Conservation (phyloP, 129 eudicot species). For the Gnaphalium uliginosum region DNA sequence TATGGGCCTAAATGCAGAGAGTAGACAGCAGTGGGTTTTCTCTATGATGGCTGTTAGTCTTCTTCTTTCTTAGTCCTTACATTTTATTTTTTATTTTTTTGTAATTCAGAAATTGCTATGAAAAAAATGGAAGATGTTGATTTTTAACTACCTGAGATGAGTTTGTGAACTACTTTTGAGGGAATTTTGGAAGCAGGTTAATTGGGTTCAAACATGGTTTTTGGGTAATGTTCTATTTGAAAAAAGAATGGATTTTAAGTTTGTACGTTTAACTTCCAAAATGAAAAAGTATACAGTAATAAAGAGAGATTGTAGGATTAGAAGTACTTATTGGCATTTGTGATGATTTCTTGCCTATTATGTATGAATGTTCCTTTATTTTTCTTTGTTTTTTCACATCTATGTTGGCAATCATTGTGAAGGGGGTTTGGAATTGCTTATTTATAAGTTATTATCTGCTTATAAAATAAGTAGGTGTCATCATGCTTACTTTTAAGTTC, state of each 20-base stretch:
- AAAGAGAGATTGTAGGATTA: background rate
- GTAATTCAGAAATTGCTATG: background rate
- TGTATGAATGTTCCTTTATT: background rate
- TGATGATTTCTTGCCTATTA: background rate
- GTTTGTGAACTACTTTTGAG: background rate
- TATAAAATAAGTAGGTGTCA: no score
- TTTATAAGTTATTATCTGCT: no score
- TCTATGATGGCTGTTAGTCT: slow-evolving; percentile 69
- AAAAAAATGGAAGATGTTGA: background rate
- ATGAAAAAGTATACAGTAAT: background rate
- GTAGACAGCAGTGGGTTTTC: slow-evolving; percentile 66
- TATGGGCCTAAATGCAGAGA: slow-evolving; percentile 75
- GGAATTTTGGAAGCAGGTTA: background rate
- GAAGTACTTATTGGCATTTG: background rate
- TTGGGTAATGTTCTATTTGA: background rate
- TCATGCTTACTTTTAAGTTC: no score
- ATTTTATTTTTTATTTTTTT: background rate
- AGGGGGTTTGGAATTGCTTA: no score
- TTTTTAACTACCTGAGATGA: background rate
- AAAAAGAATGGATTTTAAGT: background rate
- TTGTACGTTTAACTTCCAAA: background rate
- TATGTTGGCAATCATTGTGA: background rate
- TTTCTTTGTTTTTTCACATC: background rate
- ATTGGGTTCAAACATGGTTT: background rate
- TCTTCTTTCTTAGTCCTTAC: background rate